These are phyloP conservation scores for Neonectria faginata DNA, from an alignment of 2,329 filamentous ascomycete species.

Conservation along the genomic window DNA sequence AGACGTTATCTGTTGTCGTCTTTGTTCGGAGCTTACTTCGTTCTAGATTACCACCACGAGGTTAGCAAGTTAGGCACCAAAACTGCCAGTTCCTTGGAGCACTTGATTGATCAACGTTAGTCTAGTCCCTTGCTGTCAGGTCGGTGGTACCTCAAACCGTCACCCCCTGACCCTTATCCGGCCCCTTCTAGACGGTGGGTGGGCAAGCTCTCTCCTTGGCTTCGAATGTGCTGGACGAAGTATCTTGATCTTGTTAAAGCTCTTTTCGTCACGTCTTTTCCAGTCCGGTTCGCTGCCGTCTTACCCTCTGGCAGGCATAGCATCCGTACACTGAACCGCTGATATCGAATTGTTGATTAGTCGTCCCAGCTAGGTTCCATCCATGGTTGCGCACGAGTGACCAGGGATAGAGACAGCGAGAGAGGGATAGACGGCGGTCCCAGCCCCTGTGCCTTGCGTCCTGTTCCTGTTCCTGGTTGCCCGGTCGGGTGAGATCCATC, in stretches of 20 bases:
- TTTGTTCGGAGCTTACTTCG: background rate
- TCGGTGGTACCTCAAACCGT: slow-evolving; percentile 5
- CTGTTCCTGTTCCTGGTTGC: slow-evolving; percentile 23
- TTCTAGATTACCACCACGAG: too few species aligned
- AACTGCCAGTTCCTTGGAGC: background rate
- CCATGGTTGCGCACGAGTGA: slow-evolving; percentile 2
- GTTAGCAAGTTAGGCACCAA: too few species aligned
- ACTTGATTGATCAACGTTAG: background rate
- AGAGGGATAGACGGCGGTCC: slow-evolving; percentile 9
- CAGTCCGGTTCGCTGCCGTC: background rate
- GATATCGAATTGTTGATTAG: slow-evolving; percentile 3
- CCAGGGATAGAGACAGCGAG: background rate
- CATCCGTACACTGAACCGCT: slow-evolving; percentile 3
- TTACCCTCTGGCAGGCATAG: background rate
- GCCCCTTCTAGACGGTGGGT: background rate
- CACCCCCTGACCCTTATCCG: slow-evolving; percentile 2
- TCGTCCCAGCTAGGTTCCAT: background rate
- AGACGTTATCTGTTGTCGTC: background rate
- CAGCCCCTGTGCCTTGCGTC: slow-evolving; percentile 3
- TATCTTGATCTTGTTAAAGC: background rate
- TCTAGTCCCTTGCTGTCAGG: background rate
- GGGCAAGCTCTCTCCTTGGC: background rate
- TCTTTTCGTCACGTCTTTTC: too few species aligned
- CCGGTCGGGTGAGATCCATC: slow-evolving; percentile 19
- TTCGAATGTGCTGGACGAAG: background rate